Base-by-base conservation (phyloP, 2,329 filamentous ascomycete species). In the Curvularia spicifera region DNA sequence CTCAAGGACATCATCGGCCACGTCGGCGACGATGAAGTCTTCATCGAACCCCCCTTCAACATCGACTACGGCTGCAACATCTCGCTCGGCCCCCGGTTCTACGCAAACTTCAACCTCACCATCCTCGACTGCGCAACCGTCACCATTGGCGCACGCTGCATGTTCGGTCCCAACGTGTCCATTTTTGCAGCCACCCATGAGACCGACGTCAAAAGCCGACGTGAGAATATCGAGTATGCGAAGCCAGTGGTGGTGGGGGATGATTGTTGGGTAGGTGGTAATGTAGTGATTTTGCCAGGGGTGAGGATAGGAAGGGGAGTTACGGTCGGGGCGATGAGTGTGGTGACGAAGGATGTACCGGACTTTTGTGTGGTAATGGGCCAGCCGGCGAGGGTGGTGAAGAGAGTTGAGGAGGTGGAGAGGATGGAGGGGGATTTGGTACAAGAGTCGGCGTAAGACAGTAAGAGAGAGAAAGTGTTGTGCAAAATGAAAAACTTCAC, bases 281-380 rank as follows among this genome's bases (percentile, higher is more conserved):
- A 80, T 60, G 80, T 76, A 2, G 74, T 78, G 1, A 85, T 96
- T 18, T 79, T 93, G 43, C 87, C 91, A 0, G 92, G 92, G 0
- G 87, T 96, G 24, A 93, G 84, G 0, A 89, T 96, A 63, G 92
- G 93, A 0, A 82, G 84, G 53, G 91, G 92, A 0, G 83, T 81
- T 4, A 90, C 88, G 0, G 83, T 96, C 59, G 93, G 91, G 0
- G 92, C 93, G 1, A 91, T 89, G 1, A 91, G 89, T 72, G 90
- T 96, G 4, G 91, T 96, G 24, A 95, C 91, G 2, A 95, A 89
- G 78, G 82, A 89, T 74, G 84, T 91, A n/a, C 83, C 86, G 4
- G 82, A 84, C 7, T 87, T 85, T 59, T 82, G 82, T 26, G 82
- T 87, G 8, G 87, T 86, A 0, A 87, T 81, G 20, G 89, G 89